These are phyloP conservation scores for Periconia macrospinosa DNA, from an alignment of 2,329 filamentous ascomycete genomes.

Conservation along the genomic window DNA sequence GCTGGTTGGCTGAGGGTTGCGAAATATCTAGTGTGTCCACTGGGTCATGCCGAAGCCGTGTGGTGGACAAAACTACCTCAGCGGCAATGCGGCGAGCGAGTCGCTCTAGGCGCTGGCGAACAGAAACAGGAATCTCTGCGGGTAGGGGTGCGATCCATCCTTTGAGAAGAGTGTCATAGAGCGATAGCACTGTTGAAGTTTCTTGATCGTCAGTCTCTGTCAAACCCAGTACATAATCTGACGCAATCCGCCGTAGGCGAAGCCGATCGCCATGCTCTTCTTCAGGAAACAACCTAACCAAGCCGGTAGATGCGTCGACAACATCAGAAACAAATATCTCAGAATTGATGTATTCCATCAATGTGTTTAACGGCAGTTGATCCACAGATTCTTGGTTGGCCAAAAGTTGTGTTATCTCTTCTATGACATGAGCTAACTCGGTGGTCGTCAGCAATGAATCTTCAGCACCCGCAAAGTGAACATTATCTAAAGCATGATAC, in stretches of 20 bases:
- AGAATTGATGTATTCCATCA: slow-evolving; percentile 26
- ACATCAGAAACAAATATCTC: slow-evolving; percentile 28
- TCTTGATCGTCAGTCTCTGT: slow-evolving; percentile 3
- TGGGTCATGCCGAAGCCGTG: slow-evolving; percentile 12
- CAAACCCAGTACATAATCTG: slow-evolving; percentile 16
- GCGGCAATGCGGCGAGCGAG: slow-evolving; percentile 39
- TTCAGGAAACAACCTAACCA: slow-evolving; percentile 20
- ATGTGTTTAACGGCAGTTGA: slow-evolving; percentile 16
- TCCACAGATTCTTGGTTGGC: slow-evolving; percentile 3
- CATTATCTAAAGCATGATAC: slow-evolving; percentile 16
- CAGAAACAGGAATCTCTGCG: slow-evolving; percentile 18
- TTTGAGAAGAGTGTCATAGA: slow-evolving; percentile 37
- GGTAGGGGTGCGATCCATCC: slow-evolving; percentile 37
- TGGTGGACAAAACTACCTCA: slow-evolving; percentile 42
- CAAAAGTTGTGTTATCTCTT: slow-evolving; percentile 18
- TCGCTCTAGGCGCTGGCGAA: slow-evolving; percentile 34
- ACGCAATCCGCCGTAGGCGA: slow-evolving; percentile 20
- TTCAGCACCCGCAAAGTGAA: neutral
- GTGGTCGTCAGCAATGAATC: neutral
- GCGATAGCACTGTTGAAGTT: slow-evolving; percentile 17
- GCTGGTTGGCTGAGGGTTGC: slow-evolving; percentile 11
- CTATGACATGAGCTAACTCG: slow-evolving; percentile 15
- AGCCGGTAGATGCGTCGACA: slow-evolving; percentile 28
- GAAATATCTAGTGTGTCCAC: slow-evolving; percentile 8
- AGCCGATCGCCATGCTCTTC: slow-evolving; percentile 1